These are phyloP conservation scores for Aspergillus sclerotiicarbonarius DNA, from an alignment of 495 filamentous ascomycete species.

Conservation along the genomic window DNA sequence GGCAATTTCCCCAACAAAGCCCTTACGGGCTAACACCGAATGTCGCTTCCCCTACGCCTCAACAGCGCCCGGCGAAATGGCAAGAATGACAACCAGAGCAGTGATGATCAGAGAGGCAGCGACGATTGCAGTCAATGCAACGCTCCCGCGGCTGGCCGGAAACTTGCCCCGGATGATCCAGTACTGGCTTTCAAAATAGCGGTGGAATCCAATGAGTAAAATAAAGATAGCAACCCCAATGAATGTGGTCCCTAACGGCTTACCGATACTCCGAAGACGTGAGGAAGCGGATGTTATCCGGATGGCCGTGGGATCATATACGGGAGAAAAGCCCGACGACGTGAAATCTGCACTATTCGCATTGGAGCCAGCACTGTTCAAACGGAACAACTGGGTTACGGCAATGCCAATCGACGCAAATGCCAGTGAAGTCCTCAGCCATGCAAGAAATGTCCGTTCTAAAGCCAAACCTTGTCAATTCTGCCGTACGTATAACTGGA, in stretches of 20 bases:
- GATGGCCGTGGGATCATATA: conserved; percentile 18
- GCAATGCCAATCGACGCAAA: conserved; percentile 97
- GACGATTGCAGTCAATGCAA: conserved; percentile 72
- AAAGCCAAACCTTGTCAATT: conserved; percentile 7
- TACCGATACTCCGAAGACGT: conserved; percentile 75
- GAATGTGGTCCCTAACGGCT: conserved; percentile 92
- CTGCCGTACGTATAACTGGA: conserved; percentile 10
- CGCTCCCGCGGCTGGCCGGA: conserved; percentile 83
- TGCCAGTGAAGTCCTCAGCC: conserved; percentile 91
- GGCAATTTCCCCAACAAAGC: not conserved
- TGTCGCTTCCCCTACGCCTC: conserved; percentile 25
- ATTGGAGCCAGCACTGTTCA: conserved; percentile 60
- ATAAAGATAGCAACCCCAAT: conserved; percentile 83
- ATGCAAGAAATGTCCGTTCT: conserved; percentile 97
- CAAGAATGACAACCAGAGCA: conserved; percentile 67
- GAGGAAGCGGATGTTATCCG: conserved; percentile 17
- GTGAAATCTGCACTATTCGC: conserved; percentile 7
- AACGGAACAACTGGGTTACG: conserved; percentile 91
- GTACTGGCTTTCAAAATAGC: conserved; percentile 65
- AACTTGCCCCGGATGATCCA: conserved; percentile 95
- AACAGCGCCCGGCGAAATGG: conserved; percentile 56
- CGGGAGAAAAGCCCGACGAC: conserved; percentile 15
- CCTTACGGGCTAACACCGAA: not conserved
- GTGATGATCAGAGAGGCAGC: conserved; percentile 69
- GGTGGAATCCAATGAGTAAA: conserved; percentile 76